Evolutionary conservation across 345 rosid species (phyloP), one percentile per base, ranked within the genome.

Genomic region (Gossypium ekmanianum): DNA sequence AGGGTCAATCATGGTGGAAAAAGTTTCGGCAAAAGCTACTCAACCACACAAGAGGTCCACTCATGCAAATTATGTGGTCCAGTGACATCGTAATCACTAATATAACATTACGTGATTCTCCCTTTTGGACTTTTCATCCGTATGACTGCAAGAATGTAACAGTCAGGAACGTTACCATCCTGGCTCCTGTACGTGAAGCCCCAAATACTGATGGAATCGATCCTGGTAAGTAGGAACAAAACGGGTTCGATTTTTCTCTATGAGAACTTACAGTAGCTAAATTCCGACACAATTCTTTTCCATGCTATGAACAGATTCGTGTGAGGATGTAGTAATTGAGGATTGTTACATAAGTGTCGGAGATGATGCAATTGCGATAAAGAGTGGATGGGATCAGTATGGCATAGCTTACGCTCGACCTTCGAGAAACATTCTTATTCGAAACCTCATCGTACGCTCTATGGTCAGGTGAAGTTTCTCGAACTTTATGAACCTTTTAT

Each of bases 331-430:
- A 90, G 90, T 95, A 41, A 95, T 95, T 34, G 98, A 95, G 79
- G 89, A 95, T 79, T 93, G 98, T 74, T 95, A 93, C 80, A 95
- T 93, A 73, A 95, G 99, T 70, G 96, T 92, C 14, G 99, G 99
- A 61, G 99, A 95, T 79, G 99, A 95, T 79, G 97, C 87, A 0
- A 88, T 93, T 68, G 99, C 98, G 1, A 95, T 95, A 82, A 93
- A 95, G 83, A 95, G 98, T 76, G 99, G 99, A 39, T 93, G 99
- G 99, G 99, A 95, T 91, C 99, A 95, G 79, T 95, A 91, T 83
- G 99, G 99, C 56, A 93, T 93, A 63, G 82, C 87, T 2, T 95
- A 93, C 79, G 94, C 91, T 58, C 87, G 87, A 73, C 97, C 98
- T 61, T 91, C 98, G 2, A 83, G 62, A 16, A 95, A 95, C 77